Evolutionary conservation across 176 grass and related monocot genomes (phyloP), one percentile per base, ranked within the genome.

Genomic region (Oryza brachyantha): DNA sequence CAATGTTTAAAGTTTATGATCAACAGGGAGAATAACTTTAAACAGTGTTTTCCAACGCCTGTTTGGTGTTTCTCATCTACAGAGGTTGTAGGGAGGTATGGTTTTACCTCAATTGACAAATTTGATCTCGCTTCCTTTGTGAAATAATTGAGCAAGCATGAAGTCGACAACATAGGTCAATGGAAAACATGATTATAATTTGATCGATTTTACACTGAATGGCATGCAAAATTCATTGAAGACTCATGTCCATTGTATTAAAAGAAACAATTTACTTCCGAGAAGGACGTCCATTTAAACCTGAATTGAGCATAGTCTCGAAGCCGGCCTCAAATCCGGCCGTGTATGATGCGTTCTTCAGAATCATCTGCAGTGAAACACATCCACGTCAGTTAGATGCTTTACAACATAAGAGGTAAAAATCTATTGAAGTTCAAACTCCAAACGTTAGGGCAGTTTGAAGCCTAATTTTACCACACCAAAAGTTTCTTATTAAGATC

Each of bases 321-420:
- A 78, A 86, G 70, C 92, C 96, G 26, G 92, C 86, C 0, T 87
- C 62, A 75, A 89, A 93, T 75, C 92, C 92, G 26, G 84, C 28
- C 2, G 71, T 89, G 61, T 95, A 95, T 61, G 80, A 82, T 69
- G 81, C 40, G 78, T 89, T 99, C 79, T 95, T 95, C 64, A 97
- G 57, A 29, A n/a, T 84, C 82, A 58, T 91, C 96, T 97, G 94
- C 89, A 88, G 55, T n/a, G 45, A 64, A 64, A 59, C 52, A 76
- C 40, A 80, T 70, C 36, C 27, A 11, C 26, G 4, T 76, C 57
- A 41, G 64, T 38, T 34, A 76, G 29, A 10, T 26, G 41, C 7
- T 28, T 72, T 25, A 38, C 14, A 32, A 81, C 29, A 0, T 10
- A 61, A 41, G 31, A 6, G 52, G 11, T 64, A 55, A 5, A 50